Conservation (phyloP, 306 rosid species). For the Acacia crassicarpa region DNA sequence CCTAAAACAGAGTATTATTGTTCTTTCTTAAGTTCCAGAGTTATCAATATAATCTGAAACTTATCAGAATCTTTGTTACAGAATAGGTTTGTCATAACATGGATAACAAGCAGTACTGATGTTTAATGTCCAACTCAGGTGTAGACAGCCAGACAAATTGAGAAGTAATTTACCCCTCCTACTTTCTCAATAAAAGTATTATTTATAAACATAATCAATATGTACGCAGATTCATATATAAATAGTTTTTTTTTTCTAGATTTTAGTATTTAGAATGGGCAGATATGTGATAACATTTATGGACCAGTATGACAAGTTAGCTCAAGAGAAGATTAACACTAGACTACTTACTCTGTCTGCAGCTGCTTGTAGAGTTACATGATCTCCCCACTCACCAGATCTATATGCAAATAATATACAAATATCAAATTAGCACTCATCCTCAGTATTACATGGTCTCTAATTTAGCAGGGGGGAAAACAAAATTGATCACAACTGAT, state of each 20-base stretch:
- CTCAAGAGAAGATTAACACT: slow-evolving; percentile 4
- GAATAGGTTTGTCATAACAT: not conserved
- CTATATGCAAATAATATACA: slow-evolving; percentile 49
- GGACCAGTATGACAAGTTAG: not conserved
- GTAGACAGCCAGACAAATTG: not conserved
- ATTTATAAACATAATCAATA: not conserved
- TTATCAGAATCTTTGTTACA: not conserved
- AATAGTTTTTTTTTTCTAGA: not conserved
- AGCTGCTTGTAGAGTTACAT: slow-evolving; percentile 92
- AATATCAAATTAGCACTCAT: slow-evolving; percentile 36
- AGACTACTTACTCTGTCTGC: slow-evolving; percentile 80
- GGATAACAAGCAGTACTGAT: not conserved
- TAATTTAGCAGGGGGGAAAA: slow-evolving; percentile 32
- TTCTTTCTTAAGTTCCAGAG: no score
- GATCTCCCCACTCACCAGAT: slow-evolving; percentile 99
- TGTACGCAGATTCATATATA: not conserved
- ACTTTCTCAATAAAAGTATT: not conserved
- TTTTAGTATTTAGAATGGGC: not conserved
- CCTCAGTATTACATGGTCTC: slow-evolving; percentile 30
- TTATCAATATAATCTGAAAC: no score
- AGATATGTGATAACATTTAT: not conserved
- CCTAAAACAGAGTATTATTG: no score
- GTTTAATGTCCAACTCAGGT: not conserved
- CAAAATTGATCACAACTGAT: slow-evolving; percentile 38
- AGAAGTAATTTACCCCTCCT: not conserved